Evolutionary conservation across 2,329 filamentous ascomycete species (phyloP).

Genomic region (Aspergillus udagawae): DNA sequence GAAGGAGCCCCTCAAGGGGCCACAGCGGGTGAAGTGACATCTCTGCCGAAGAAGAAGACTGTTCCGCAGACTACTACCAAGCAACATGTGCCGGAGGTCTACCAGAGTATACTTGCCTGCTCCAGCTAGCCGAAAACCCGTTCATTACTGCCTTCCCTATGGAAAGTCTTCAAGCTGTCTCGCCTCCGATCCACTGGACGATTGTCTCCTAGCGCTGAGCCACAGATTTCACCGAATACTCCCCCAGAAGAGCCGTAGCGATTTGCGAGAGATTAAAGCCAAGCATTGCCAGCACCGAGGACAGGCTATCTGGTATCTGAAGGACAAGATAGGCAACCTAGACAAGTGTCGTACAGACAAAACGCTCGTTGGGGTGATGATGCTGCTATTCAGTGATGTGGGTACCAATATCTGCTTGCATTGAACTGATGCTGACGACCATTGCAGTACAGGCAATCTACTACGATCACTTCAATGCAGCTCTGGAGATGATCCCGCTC

Average conservation of each 20-base stretch:
- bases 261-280: neutral
- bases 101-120: neutral
- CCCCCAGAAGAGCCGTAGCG: neutral
- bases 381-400: slow-evolving; percentile 8
- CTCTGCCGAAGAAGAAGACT: neutral
- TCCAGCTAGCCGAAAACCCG: slow-evolving; percentile 3
- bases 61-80: neutral
- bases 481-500: slow-evolving; percentile 2
- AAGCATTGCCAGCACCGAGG: slow-evolving; percentile 6
- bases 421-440: too few relatives aligned
- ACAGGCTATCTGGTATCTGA: slow-evolving; percentile 1
- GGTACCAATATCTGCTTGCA: neutral
- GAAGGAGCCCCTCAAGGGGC: slow-evolving; percentile 7
- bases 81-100: neutral
- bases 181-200: slow-evolving; percentile 2
- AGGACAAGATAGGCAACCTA: neutral
- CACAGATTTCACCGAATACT: slow-evolving; percentile 1
- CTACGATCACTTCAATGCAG: slow-evolving; percentile 5
- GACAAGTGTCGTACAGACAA: neutral
- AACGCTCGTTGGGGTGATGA: slow-evolving; percentile 4
- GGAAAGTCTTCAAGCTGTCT: neutral
- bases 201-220: slow-evolving; percentile 2
- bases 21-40: slow-evolving; percentile 1
- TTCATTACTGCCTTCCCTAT: slow-evolving; percentile 1
- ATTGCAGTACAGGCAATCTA: neutral